Base-by-base conservation (phyloP, 2,329 filamentous ascomycete genomes). In the Allantophomopsis cytisporea region DNA sequence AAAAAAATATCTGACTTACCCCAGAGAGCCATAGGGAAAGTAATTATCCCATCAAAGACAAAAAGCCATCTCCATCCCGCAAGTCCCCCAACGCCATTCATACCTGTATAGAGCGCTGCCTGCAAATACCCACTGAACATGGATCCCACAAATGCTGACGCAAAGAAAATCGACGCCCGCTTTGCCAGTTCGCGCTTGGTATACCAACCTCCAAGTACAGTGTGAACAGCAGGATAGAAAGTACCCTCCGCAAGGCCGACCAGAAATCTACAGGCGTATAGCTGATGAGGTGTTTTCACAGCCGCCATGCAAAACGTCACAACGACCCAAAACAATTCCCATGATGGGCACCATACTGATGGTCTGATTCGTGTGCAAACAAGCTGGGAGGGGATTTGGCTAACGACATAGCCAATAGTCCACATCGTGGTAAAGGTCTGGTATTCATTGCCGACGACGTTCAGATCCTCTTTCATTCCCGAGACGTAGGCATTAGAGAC, bases 171-270 rank as follows among this genome's bases (percentile, higher is more conserved):
- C 8, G 69, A 71, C 15, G 62, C 68, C 10, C 73, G 63, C 52
- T 75, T 76, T 3, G 69, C 72, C 0, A 76, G 64, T 52, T 76
- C 71, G 20, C 60, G 58, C 41, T 66, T 64, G 0, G 64, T 73
- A 49, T 56, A 56, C 52, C 54, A 56, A 16, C 49, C 49, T 31
- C 54, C 54, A 11, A 59, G 51, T 11, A 58, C 38, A 18, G 53
- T 56, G 41, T 57, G 53, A 39, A 54, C 50, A 10, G 54, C 55
- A 7, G 55, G 55, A 38, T 57, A 57, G 37, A 58, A 50, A 14
- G 53, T 55, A 7, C 52, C 51, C 50, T 73, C 69, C 39, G 73
- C 71, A 50, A 63, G 64, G 0, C 69, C 68, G 2, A 73, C 54
- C 36, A 66, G 60, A 50, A 68, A 67, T 2, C 64, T 59, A n/a